A percentile compares a stretch with the other conserved stretches of the same genome.
Conservation (phyloP, 441 rosid genomes). For the Arabidopsis lyrata region DNA sequence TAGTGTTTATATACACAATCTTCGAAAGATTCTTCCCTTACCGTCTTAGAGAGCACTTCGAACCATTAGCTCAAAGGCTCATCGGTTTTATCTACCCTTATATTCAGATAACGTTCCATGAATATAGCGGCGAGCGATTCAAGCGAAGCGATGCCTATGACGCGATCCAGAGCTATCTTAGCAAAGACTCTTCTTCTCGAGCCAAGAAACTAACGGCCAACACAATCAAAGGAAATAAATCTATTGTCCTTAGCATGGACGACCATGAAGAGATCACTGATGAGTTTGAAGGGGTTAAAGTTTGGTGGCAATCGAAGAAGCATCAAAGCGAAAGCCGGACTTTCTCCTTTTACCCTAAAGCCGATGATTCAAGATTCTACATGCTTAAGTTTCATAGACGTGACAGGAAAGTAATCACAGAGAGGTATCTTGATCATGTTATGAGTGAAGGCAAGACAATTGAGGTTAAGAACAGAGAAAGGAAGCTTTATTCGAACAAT, state of each 20-base stretch:
- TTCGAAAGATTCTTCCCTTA: slow-evolving; percentile 30
- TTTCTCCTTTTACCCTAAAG: slow-evolving; percentile 31
- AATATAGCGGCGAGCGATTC: slow-evolving; percentile 35
- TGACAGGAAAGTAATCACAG: slow-evolving; percentile 46
- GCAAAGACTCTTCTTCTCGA: slow-evolving; percentile 38
- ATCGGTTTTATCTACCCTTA: slow-evolving; percentile 27
- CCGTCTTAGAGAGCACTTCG: slow-evolving; percentile 10
- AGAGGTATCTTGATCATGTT: slow-evolving; percentile 30
- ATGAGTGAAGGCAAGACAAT: slow-evolving; percentile 49
- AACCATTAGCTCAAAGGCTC: slow-evolving; percentile 17
- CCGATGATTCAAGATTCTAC: slow-evolving; percentile 36
- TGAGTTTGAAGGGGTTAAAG: slow-evolving; percentile 47
- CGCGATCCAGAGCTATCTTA: slow-evolving; percentile 28
- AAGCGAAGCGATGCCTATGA: slow-evolving; percentile 22
- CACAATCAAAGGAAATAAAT: slow-evolving; percentile 51
- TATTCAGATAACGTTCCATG: slow-evolving; percentile 32
- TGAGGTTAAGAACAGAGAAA: slow-evolving; percentile 53
- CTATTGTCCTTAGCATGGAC: slow-evolving; percentile 68
- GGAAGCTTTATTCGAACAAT: slow-evolving; percentile 45
- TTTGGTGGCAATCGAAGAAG: slow-evolving; percentile 39
- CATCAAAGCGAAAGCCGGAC: slow-evolving; percentile 22
- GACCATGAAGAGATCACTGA: slow-evolving; percentile 71
- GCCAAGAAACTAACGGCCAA: slow-evolving; percentile 53
- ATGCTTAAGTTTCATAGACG: slow-evolving; percentile 49
- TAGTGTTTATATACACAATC: slow-evolving; percentile 34